Evolutionary conservation across 176 grass and related monocot species (phyloP), one percentile per base, ranked within the genome.

Genomic region (Panicum miliaceum): DNA sequence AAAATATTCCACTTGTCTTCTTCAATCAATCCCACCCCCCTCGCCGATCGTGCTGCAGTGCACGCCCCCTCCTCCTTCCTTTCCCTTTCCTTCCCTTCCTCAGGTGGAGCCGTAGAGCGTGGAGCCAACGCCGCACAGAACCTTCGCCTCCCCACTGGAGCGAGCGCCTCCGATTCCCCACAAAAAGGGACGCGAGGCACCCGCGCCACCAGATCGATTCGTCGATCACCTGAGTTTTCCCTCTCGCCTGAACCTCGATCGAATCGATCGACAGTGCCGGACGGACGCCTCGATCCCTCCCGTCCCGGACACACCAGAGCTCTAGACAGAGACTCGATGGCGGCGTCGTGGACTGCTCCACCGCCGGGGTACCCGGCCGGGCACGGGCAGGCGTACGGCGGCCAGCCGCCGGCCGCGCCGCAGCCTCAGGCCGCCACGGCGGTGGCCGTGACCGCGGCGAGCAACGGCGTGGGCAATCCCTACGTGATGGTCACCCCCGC

Each of bases 401-500:
- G 36, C 47, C 88, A 90, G 88, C 79, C 41, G 47, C 20, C 22
- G 27, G 43, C 77, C 43, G 36, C 65, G 54, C 35, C 87, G 19
- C 74, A 26, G 22, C 82, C 63, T 36, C 82, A 85, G 23, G 29
- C 50, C 12, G 57, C 71, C 19, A 78, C 78, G n/a, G 82, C 69
- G 23, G 36, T 81, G 47, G 47, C 84, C 38, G 87, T 83, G 64
- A 83, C 88, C 26, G 23, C 78, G 53, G 85, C 78, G 7, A 81
- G 89, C 89, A 73, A 84, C 84, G 84, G 81, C 71, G 36, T 37
- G 2, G 68, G 62, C 40, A 90, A 95, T 58, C 90, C 93, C 68
- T 95, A 95, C 76, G 90, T 95, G 64, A 27, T 88, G 34, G 82
- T 86, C 59, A 88, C 90, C 35, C 90, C 93, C 53, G 79, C 81